Base-by-base conservation (phyloP, 305 asterid species). In the Andrographis paniculata region DNA sequence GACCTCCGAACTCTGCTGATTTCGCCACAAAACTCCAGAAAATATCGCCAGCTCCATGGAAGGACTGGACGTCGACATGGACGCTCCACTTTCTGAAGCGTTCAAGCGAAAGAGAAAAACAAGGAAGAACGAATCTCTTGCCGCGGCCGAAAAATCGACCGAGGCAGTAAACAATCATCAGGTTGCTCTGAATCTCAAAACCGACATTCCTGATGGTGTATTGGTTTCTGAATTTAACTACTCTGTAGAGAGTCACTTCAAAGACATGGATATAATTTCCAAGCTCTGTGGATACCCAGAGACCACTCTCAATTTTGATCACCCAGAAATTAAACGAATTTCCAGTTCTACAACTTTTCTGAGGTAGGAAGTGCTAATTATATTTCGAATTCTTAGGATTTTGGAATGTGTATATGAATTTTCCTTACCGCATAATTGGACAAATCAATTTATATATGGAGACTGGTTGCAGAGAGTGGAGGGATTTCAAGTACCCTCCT, bases 241-340 rank as follows among this genome's bases (percentile, higher is more conserved):
- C 57, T 80, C 95, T 13, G 73, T 75, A 1, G 80, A 82, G 58
- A 80, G 82, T 68, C 88, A 85, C 86, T 73, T 85, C 48, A 69
- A 50, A 64, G 70, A 70, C 21, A 66, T 80, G 0, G 82, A 74
- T 50, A 66, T 52, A 1, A 68, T 85, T 20, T 63, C 72, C 31
- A 45, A 50, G 60, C 74, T 89, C 21, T 79, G 82, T 42, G 79
- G 84, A 14, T 60, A 52, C 27, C 53, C 73, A 1, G 75, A 54
- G n/a, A n/a, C n/a, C 13, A 52, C 61, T 20, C 48, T 39, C 19
- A 63, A 63, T 19, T 64, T 55, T 45, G 65, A 64, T 69, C 65
- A 65, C 14, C 64, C 52, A 40, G 94, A 79, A 41, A 50, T 74
- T 44, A 60, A 69, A 49, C 87, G 77, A 14, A 40, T 79, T 39